These are phyloP conservation scores for Boletus bicolor DNA, from an alignment of 768 basidiomycete genomes.

Conservation along the genomic window DNA sequence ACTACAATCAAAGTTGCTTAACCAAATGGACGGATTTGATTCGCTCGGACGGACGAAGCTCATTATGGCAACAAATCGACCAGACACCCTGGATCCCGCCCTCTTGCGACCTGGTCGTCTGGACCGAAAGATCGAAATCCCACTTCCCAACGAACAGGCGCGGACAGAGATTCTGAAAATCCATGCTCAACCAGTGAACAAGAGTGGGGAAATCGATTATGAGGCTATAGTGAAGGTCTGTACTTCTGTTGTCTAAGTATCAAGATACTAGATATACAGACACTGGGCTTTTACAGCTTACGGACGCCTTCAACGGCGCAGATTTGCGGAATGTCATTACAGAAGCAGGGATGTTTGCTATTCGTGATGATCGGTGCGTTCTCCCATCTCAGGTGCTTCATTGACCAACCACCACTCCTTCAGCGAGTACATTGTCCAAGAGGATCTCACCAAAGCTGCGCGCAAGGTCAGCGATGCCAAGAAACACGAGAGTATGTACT, in stretches of 20 bases:
- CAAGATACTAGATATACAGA: background rate
- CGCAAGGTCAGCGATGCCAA: conserved; percentile 95
- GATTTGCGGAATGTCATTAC: conserved; percentile 94
- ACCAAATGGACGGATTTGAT: conserved; percentile 99
- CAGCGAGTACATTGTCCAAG: conserved; percentile 89
- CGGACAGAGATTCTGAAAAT: conserved; percentile 97
- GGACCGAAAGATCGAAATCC: conserved; percentile 97
- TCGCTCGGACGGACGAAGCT: conserved; percentile 93
- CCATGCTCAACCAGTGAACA: conserved; percentile 91
- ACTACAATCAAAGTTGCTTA: conserved; percentile 64
- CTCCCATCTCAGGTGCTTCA: background rate
- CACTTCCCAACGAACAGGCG: conserved; percentile 95
- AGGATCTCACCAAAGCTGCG: conserved; percentile 94
- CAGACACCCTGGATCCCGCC: conserved; percentile 96
- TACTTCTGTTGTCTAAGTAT: background rate
- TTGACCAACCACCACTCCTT: background rate
- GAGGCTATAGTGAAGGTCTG: conserved; percentile 94
- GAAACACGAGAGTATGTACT: conserved; percentile 90
- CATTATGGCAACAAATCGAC: conserved; percentile 99
- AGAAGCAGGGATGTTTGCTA: conserved; percentile 98
- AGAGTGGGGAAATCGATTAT: conserved; percentile 93
- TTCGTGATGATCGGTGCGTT: conserved; percentile 84
- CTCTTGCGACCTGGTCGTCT: conserved; percentile 93
- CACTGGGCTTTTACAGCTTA: conserved; percentile 48
- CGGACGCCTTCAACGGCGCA: conserved; percentile 94